phyloP scores from a whole-genome alignment of 2,329 filamentous ascomycete genomes.

The Hymenoscyphus repandus region DNA sequence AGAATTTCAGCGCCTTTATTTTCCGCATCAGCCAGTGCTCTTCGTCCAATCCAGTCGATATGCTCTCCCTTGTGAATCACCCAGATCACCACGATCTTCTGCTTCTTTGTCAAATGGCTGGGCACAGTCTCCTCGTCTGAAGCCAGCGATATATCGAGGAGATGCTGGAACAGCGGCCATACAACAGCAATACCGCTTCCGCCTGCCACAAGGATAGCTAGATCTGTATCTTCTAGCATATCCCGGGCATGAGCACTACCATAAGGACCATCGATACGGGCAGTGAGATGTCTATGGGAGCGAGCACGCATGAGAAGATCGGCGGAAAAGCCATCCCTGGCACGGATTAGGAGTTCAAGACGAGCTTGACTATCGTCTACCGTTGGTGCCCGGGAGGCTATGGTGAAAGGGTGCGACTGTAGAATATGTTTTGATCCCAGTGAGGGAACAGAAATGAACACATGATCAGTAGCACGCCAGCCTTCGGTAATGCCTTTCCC shows the following conservation, averaged over 20 bases:
- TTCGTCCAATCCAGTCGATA: conserved; percentile 46
- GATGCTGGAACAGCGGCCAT: conserved; percentile 54
- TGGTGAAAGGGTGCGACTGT: conserved; percentile 63
- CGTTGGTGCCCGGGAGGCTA: conserved; percentile 52
- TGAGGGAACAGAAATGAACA: conserved; percentile 55
- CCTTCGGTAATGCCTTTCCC: conserved; percentile 40
- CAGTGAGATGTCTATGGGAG: conserved; percentile 36
- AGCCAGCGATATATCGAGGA: conserved; percentile 28
- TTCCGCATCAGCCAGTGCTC: conserved; percentile 44
- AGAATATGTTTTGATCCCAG: conserved; percentile 47
- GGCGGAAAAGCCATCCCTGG: conserved; percentile 53
- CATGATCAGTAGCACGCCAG: conserved; percentile 58
- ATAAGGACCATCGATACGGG: conserved; percentile 61
- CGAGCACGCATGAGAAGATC: conserved; percentile 48
- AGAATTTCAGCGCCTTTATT: conserved; percentile 46
- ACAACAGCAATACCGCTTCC: conserved; percentile 61
- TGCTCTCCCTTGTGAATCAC: conserved; percentile 50
- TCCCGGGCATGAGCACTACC: conserved; percentile 51
- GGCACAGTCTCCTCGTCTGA: conserved; percentile 19
- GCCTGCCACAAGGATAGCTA: conserved; percentile 53
- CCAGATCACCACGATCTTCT: conserved; percentile 51
- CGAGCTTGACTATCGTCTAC: conserved; percentile 38
- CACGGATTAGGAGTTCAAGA: conserved; percentile 54
- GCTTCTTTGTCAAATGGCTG: conserved; percentile 20
- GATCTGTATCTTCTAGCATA: conserved; percentile 43